phyloP scores from a whole-genome alignment of 2,329 filamentous ascomycete genomes.

The Botryotinia calthae region DNA sequence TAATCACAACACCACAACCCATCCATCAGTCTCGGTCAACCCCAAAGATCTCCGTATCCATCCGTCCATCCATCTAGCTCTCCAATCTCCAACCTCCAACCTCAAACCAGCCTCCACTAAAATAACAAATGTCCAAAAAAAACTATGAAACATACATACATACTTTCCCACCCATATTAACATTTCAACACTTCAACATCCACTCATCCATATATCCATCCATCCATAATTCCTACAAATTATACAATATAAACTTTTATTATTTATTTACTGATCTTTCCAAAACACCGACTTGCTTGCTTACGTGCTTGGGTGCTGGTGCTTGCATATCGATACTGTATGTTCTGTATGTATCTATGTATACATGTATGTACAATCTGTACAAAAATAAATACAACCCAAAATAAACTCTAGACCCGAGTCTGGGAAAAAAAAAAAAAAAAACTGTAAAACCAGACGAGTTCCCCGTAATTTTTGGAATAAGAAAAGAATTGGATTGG shows the following conservation, averaged over 20 bases:
- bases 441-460: too few species aligned
- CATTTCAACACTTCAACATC: too few species aligned
- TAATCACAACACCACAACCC: not conserved
- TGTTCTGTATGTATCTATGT: too few species aligned
- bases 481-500: not conserved
- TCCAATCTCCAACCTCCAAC: not conserved
- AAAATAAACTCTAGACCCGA: not conserved
- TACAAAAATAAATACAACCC: too few species aligned
- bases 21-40: slow-evolving; percentile 1
- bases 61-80: too few species aligned
- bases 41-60: not conserved
- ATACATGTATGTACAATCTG: too few species aligned
- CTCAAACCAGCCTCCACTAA: not conserved
- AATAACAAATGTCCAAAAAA: not conserved
- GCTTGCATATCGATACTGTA: not conserved
- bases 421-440: not conserved
- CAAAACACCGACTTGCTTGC: not conserved
- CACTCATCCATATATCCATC: too few species aligned
- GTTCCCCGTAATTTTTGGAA: not conserved
- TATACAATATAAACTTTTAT: too few species aligned
- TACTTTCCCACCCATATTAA: too few species aligned
- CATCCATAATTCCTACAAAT: too few species aligned
- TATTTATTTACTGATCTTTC: too few species aligned
- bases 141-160: slow-evolving; percentile 1
- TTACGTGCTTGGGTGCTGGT: too few species aligned